Evolutionary conservation across 164 flowering plant genomes (phyloP), one percentile per base, ranked within the genome.

Genomic region (Tetracentron sinense): DNA sequence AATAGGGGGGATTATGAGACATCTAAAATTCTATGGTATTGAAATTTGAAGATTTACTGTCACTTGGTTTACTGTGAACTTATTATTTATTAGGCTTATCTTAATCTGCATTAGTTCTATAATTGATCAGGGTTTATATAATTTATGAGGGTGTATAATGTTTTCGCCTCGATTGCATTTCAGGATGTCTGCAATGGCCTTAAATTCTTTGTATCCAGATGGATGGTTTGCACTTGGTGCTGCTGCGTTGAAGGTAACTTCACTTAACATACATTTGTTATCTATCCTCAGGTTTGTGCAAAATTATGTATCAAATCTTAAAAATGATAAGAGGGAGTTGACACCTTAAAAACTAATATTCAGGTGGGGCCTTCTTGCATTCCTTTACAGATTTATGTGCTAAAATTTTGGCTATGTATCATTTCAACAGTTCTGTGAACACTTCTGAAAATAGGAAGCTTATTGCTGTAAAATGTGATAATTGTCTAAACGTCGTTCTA

Each of bases 211-310:
- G 74, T 82, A 79, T 79, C 89, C 96, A 38, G 96, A 88, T 85
- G 99, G 99, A 30, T 94, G 99, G 99, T 94, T 94, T 83, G 96
- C 97, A 21, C 85, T 94, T 58, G 99, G 97, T 53, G 88, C 96
- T 67, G 99, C 99, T 78, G 96, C 97, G 14, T 67, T 94, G 70
- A 94, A 94, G 92, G 97, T 84, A 67, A 50, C 58, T 17, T 44
- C 6, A 44, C 12, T 28, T 26, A 59, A 26, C 57, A 46, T 60
- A 16, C 7, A 4, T 47, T 53, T 10, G 61, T 8, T 52, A 16
- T 58, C 38, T n/a, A 7, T 68, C 15, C 14, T 3, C 4, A 16
- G 11, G 49, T 55, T n/a, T 46, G 61, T 28, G 38, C 21, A 27
- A 35, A 27, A 6, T 20, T 33, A 21, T 30, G 15, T 53, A 33